A percentile compares a stretch with the other conserved stretches of the same genome.
Evolutionary conservation across 371 early-diverging fungal genomes (phyloP).

Genomic region (Gilbertella persicaria): DNA sequence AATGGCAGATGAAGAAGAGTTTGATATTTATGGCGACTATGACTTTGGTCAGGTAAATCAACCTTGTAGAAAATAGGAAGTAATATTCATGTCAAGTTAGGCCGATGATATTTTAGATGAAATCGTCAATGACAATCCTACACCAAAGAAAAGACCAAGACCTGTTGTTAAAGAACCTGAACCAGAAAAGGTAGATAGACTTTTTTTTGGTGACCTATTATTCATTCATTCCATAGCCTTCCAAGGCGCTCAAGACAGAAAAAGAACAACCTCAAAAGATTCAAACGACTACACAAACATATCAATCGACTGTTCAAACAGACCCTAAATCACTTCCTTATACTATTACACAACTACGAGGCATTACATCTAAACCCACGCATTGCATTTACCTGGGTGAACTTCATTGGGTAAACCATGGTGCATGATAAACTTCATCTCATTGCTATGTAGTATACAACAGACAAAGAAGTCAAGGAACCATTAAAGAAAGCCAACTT

Average conservation of each 20-base stretch:
- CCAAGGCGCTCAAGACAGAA: conserved; percentile 3
- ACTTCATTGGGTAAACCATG: conserved; percentile 48
- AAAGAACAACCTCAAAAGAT: conserved; percentile 22
- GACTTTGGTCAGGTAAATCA: conserved; percentile 38
- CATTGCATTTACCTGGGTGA: conserved; percentile 50
- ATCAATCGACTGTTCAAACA: conserved; percentile 7
- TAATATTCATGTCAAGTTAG: conserved; percentile 2
- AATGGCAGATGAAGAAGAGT: conserved; percentile 25
- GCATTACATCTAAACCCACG: conserved; percentile 37
- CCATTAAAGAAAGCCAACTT: conserved; percentile 45
- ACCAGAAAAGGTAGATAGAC: conserved; percentile 35
- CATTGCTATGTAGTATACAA: conserved; percentile 48
- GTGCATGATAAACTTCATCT: not conserved
- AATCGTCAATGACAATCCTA: conserved; percentile 34
- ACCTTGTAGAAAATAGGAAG: not conserved
- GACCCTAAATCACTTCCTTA: conserved; percentile 20
- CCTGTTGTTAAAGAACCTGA: conserved; percentile 16
- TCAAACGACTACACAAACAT: conserved; percentile 21
- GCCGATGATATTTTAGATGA: conserved; percentile 44
- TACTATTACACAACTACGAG: conserved; percentile 31
- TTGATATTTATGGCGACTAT: conserved; percentile 53
- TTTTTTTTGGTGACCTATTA: not conserved
- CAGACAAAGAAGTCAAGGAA: conserved; percentile 50
- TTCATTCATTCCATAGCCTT: not conserved
- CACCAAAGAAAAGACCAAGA: conserved; percentile 35